Conservation (phyloP, 441 rosid genomes). For the Jatropha multifida region DNA sequence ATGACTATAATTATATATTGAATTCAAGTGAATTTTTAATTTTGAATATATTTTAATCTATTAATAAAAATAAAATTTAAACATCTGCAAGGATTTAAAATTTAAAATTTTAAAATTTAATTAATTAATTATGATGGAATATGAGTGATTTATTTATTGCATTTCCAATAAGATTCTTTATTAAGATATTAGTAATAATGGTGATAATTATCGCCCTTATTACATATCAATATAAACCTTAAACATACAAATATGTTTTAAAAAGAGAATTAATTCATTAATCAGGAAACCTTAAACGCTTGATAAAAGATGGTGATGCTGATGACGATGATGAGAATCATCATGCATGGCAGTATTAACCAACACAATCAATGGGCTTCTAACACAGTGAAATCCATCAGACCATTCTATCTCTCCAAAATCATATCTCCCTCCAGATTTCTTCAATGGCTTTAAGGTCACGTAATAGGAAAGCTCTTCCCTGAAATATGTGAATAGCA, state of each 20-base stretch:
- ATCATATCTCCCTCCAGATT: conserved; percentile 47
- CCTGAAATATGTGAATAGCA: conserved; percentile 41
- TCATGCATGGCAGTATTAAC: conserved; percentile 29
- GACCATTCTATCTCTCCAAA: conserved; percentile 56
- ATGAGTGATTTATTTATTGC: no score
- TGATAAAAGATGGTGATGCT: background rate
- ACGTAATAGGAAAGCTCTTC: conserved; percentile 46
- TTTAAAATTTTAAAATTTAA: no score
- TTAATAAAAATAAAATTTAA: no score
- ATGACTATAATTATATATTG: no score
- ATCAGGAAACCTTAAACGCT: background rate
- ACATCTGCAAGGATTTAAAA: no score
- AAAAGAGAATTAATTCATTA: no score
- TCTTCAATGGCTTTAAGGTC: conserved; percentile 43
- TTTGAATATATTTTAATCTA: no score
- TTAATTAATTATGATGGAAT: no score
- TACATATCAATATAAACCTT: background rate
- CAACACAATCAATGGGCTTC: conserved; percentile 54
- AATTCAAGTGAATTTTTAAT: no score
- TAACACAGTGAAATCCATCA: conserved; percentile 55
- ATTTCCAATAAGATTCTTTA: no score
- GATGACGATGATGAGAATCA: background rate
- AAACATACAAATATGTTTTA: no score
- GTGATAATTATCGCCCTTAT: background rate
- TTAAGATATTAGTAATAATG: no score